A percentile compares a stretch with the other conserved stretches of the same genome.
Conservation (phyloP, 129 eudicot species). For the Deinandra increscens region DNA sequence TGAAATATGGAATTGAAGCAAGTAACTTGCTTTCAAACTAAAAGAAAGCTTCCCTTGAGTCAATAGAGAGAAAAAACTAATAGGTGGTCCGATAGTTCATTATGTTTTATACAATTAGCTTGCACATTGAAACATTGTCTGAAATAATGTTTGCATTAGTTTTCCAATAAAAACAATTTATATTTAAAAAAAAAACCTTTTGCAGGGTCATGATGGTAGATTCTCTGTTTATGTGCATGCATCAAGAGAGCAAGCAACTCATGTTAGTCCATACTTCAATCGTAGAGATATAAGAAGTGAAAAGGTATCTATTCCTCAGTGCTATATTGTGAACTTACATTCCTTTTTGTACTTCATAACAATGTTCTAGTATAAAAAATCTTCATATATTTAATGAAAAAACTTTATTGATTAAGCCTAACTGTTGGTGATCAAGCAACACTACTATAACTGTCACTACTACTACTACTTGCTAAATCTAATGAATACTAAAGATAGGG, state of each 20-base stretch:
- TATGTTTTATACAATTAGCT: conserved; percentile 10
- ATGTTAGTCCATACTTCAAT: conserved; percentile 43
- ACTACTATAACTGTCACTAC: neutral
- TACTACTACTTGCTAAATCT: neutral
- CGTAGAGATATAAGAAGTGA: conserved; percentile 62
- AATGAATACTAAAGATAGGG: conserved; percentile 2
- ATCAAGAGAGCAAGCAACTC: conserved; percentile 43
- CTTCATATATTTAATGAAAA: neutral
- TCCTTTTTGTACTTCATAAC: neutral
- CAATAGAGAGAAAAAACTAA: neutral
- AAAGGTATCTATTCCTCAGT: conserved; percentile 36
- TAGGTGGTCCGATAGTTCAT: neutral
- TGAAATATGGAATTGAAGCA: conserved; percentile 20
- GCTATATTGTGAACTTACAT: conserved; percentile 5
- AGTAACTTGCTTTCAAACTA: conserved; percentile 15
- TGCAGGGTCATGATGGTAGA: conserved; percentile 67
- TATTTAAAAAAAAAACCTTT: neutral
- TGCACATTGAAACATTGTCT: conserved; percentile 16
- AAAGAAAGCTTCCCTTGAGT: neutral
- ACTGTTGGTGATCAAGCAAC: neutral
- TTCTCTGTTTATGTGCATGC: conserved; percentile 71
- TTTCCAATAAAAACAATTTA: neutral
- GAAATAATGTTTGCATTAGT: neutral
- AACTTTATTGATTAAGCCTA: neutral
- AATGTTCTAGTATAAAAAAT: neutral